These are phyloP conservation scores for Saccharomycopsis synnaedendra DNA, from an alignment of 805 yeast species.

Conservation along the genomic window DNA sequence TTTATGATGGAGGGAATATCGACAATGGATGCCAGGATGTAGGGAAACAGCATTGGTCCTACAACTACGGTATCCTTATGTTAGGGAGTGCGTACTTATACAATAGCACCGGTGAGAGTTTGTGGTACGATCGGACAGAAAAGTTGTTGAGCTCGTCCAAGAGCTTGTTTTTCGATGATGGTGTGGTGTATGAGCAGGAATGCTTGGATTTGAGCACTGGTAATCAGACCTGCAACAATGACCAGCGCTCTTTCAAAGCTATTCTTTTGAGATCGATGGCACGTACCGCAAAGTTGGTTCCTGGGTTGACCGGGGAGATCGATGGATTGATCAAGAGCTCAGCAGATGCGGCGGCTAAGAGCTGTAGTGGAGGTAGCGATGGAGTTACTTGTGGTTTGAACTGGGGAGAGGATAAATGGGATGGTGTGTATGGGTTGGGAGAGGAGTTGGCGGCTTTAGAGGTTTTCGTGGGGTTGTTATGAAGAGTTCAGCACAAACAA, in stretches of 20 bases:
- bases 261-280: conserved; percentile 55
- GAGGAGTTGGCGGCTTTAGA: conserved; percentile 73
- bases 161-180: conserved; percentile 36
- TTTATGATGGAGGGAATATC: conserved; percentile 51
- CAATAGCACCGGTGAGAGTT: conserved; percentile 38
- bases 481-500: conserved; percentile 20
- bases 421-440: conserved; percentile 60
- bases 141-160: conserved; percentile 34
- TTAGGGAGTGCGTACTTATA: conserved; percentile 64
- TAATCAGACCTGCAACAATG: conserved; percentile 44
- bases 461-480: conserved; percentile 34
- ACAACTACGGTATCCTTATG: conserved; percentile 57
- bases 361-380: conserved; percentile 68
- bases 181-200: conserved; percentile 48
- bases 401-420: conserved; percentile 54
- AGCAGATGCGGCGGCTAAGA: conserved; percentile 56
- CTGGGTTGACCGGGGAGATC: conserved; percentile 34
- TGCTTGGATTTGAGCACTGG: conserved; percentile 29
- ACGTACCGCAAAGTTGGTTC: conserved; percentile 42
- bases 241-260: conserved; percentile 69
- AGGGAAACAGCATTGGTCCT: conserved; percentile 47
- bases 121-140: conserved; percentile 39
- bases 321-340: conserved; percentile 31
- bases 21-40: conserved; percentile 36
- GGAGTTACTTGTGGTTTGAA: conserved; percentile 65